These are phyloP conservation scores for Hypsizygus marmoreus DNA, from an alignment of 768 basidiomycete species.

Conservation along the genomic window DNA sequence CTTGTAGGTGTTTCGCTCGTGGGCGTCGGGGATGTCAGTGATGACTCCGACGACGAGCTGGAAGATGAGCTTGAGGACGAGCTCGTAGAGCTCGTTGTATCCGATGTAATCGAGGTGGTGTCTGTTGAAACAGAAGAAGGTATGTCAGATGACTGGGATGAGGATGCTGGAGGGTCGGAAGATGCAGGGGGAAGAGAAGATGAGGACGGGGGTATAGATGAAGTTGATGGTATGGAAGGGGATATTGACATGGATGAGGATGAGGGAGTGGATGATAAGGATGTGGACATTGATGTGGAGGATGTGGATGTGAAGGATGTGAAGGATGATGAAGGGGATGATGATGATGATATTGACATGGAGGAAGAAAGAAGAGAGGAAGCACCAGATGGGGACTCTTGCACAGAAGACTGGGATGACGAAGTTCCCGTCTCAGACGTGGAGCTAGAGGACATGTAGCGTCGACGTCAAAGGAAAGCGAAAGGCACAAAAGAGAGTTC, in stretches of 20 bases:
- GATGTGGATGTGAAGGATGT: background rate
- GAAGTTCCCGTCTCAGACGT: conserved; percentile 67
- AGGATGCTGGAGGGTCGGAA: background rate
- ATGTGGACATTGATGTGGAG: background rate
- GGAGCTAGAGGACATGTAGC: no score
- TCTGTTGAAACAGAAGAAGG: background rate
- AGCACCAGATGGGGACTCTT: conserved; percentile 78
- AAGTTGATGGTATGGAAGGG: background rate
- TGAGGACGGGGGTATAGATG: background rate
- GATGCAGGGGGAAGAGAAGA: background rate
- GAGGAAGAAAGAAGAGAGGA: conserved; percentile 2
- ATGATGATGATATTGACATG: no score
- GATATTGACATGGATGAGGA: background rate
- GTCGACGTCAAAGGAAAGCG: no score
- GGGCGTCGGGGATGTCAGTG: conserved; percentile 1
- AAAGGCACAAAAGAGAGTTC: no score
- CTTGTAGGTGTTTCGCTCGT: background rate
- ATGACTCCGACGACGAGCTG: background rate
- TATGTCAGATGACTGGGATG: background rate
- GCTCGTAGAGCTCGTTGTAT: no score
- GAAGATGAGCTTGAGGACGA: conserved; percentile 1
- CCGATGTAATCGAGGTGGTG: no score
- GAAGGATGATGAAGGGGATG: background rate
- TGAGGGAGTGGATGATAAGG: background rate
- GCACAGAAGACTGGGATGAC: conserved; percentile 81